Percentiles rank a stretch among this genome's conserved stretches.
phyloP scores from a whole-genome alignment of 176 grass and related monocot genomes.

The Elymus sibiricus region DNA sequence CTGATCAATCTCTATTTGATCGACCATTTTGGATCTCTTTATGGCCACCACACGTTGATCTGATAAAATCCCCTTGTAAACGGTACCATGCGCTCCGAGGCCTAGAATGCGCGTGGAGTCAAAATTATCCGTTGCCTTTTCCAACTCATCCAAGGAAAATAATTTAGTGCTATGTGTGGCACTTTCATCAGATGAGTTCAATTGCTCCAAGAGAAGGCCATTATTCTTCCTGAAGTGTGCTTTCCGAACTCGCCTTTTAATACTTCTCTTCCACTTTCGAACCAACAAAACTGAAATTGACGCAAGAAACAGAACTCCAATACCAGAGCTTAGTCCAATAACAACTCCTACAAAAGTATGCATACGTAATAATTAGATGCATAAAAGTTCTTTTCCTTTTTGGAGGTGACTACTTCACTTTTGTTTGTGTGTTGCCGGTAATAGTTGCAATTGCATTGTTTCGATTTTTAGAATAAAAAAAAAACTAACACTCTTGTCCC shows the following conservation, averaged over 20 bases:
- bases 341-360: not conserved
- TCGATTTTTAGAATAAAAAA: no score
- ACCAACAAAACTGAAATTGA: not conserved
- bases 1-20: conserved; percentile 32
- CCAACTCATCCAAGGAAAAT: conserved; percentile 33
- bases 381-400: not conserved
- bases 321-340: not conserved
- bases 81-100: conserved; percentile 10
- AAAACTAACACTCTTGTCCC: no score
- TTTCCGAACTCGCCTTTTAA: not conserved
- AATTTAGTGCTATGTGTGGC: conserved; percentile 8
- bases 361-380: not conserved
- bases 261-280: not conserved
- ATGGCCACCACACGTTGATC: conserved; percentile 30
- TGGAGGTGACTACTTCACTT: not conserved
- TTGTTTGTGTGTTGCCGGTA: not conserved
- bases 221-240: not conserved
- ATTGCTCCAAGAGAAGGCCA: not conserved
- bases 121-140: conserved; percentile 35
- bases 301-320: not conserved
- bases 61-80: conserved; percentile 35
- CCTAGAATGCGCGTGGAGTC: conserved; percentile 16
- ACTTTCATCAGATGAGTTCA: not conserved
- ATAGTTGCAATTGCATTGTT: not conserved
- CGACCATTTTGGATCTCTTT: conserved; percentile 35